Evolutionary conservation across 2,329 filamentous ascomycete genomes (phyloP).

Genomic region (Lasiodiplodia citricola): DNA sequence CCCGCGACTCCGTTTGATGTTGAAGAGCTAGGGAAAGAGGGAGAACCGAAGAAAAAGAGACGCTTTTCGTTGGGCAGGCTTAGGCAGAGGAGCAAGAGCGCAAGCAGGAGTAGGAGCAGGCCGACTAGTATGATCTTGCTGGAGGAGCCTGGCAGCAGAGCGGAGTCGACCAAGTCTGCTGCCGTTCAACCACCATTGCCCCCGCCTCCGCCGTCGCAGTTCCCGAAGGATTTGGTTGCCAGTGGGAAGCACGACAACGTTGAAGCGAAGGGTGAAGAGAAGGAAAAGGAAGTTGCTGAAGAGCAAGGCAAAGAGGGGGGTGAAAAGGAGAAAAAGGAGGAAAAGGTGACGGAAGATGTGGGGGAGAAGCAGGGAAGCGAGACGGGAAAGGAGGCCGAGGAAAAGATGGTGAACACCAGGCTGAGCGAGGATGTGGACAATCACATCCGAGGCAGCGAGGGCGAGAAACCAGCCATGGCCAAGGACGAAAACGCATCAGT

Average conservation of each 20-base stretch:
- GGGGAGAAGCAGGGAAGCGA: not conserved
- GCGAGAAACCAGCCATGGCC: not conserved
- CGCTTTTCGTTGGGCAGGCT: conserved; percentile 9
- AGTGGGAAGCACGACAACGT: not conserved
- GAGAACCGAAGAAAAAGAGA: conserved; percentile 15
- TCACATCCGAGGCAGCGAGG: not conserved
- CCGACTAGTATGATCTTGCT: conserved; percentile 5
- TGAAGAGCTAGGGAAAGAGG: not conserved
- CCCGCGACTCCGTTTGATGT: not conserved
- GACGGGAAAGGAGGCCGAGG: not conserved
- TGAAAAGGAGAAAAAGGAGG: not conserved
- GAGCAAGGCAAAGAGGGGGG: not conserved
- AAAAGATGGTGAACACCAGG: not conserved
- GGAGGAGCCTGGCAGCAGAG: not conserved
- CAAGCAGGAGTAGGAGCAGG: conserved; percentile 7
- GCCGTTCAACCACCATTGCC: not conserved
- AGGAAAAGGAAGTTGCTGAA: not conserved
- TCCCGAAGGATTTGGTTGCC: not conserved
- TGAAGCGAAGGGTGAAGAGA: not conserved
- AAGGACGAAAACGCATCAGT: not conserved
- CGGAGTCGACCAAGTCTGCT: not conserved
- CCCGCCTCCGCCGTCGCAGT: not conserved
- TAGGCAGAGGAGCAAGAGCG: conserved; percentile 10
- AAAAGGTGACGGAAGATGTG: not conserved
- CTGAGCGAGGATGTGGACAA: not conserved